Evolutionary conservation across 2,329 filamentous ascomycete species (phyloP), one percentile per base, ranked within the genome.

Genomic region (Penicillium psychrosexuale): DNA sequence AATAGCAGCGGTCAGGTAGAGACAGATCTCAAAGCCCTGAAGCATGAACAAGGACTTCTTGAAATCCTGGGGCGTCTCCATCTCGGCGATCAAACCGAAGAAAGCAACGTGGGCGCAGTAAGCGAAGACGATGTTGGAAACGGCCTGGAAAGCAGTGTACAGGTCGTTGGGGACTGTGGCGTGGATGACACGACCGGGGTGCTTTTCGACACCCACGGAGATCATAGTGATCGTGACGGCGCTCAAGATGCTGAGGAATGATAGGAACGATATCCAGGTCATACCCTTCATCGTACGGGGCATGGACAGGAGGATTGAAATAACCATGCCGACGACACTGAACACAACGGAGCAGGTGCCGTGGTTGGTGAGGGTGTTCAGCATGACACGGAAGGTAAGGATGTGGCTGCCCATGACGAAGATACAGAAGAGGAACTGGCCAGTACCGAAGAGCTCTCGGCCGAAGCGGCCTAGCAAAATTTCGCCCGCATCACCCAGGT

Each of bases 401-500:
- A 87, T 80, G 71, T 90, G 88, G 15, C 85, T 87, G 34, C 82
- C 86, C 71, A 87, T 84, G 59, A 88, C 82, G 73, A 90, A 88
- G 58, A 87, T 75, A 36, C 89, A 77, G 70, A 89, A 84, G 13
- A 89, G 72, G 8, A 81, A 74, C 61, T 87, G 85, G 61, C 82
- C 85, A 51, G 77, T 70, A 31, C 84, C 85, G 47, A 88, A 78
- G 30, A 90, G 61, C 67, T 87, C 84, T 57, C 84, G 82, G 1
- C 84, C 85, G 36, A 83, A 75, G 8, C 72, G 75, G 12, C 88
- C 87, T 61, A 81, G 76, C 48, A 90, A 77, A 55, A 89, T 76
- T 44, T 80, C 75, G 1, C 85, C 86, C 9, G 84, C 86, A 63
- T 90, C 87, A 24, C 84, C 84, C 60, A 89, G 87, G 67, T 84